Base-by-base conservation (phyloP, 2,329 filamentous ascomycete species). In the Parascedosporium putredinis region DNA sequence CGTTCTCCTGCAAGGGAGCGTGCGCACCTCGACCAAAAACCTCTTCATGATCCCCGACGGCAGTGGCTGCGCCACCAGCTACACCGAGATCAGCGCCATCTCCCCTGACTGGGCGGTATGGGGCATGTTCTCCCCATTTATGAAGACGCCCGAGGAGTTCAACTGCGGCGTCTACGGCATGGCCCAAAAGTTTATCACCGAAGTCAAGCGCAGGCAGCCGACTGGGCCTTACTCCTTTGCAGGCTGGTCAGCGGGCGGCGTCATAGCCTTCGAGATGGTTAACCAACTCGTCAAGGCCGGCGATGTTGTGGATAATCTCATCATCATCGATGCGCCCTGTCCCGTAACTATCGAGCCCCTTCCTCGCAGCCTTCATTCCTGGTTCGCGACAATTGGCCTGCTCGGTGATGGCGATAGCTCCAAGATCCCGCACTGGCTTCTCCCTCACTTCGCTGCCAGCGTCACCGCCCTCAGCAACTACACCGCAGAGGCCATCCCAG, bases 231-330 rank as follows among this genome's bases (percentile, higher is more conserved):
- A 86, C 64, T 73, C 75, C 47, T 65, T 88, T 1, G 76, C 79
- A 14, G 86, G 86, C 22, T 89, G 84, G 85, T 86, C 79, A n/a
- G 84, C 83, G 1, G 86, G 85, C 23, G 84, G 85, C 31, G 82
- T 87, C 45, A 81, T 83, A 52, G 83, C 84, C 38, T 87, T 78
- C 58, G 80, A 85, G 56, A 79, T 81, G 8, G 75, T 79, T 14
- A 74, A 75, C 49, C 76, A 83, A 54, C 70, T 86, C 14, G 72
- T 72, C 51, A 71, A 73, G 53, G 71, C 70, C 3, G 75, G 76
- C 14, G 76, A 84, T 42, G 60, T 60, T 16, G 79, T 85, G 3
- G 74, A 78, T 4, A 68, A 76, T 47, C 69, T 86, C 9, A 70
- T 86, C 49, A 69, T 86, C 48, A 77, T 87, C 45, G 83, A 87